Evolutionary conservation across 1,139 yeast species (phyloP).

Genomic region (Geotrichum macrosporum): DNA sequence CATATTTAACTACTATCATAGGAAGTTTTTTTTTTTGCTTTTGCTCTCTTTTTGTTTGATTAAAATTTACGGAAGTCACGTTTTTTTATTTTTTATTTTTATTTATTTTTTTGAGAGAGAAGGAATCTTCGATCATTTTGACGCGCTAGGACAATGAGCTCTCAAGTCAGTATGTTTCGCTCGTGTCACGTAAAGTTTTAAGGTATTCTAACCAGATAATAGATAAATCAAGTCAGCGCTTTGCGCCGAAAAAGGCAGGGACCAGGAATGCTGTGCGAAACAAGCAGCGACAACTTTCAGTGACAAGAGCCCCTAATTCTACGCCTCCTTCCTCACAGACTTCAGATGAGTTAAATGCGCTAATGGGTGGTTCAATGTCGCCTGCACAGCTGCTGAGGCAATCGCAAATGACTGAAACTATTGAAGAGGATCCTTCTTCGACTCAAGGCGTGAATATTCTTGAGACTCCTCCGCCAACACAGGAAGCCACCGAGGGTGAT

Average conservation of each 20-base stretch:
- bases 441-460: background rate
- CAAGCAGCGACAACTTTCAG: conserved; percentile 18
- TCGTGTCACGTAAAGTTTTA: background rate
- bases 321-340: conserved; percentile 14
- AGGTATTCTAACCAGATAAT: conserved; percentile 13
- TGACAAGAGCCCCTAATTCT: conserved; percentile 9
- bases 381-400: conserved; percentile 16
- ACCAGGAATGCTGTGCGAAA: conserved; percentile 9
- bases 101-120: background rate
- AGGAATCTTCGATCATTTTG: background rate
- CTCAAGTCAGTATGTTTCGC: conserved; percentile 10
- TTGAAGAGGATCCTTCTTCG: conserved; percentile 15
- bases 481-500: background rate
- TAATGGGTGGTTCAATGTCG: conserved; percentile 10
- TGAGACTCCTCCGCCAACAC: conserved; percentile 12
- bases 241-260: conserved; percentile 19
- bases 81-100: too few species aligned
- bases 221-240: conserved; percentile 21
- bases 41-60: too few species aligned
- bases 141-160: conserved; percentile 11
- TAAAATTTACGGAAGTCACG: background rate
- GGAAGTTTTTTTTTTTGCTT: too few species aligned
- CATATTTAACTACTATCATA: too few species aligned
- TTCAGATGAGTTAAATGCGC: background rate
- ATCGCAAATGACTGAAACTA: conserved; percentile 18